Base-by-base conservation (phyloP, 139 green algal species). In the Edaphochlamys debaryana region DNA sequence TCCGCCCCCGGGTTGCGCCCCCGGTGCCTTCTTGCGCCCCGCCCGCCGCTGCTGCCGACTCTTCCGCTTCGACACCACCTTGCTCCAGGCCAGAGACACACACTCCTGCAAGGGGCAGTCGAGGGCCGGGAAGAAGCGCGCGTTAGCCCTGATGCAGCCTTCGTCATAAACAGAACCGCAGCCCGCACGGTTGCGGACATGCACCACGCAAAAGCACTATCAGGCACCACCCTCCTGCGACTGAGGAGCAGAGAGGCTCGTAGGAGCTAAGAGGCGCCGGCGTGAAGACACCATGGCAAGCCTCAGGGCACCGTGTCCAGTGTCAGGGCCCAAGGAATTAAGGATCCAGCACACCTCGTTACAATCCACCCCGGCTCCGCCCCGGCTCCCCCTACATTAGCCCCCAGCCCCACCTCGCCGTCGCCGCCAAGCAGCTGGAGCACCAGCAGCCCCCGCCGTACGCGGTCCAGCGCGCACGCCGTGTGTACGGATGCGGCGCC, bases 391-490 rank as follows among this genome's bases (percentile, higher is more conserved):
- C 19, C 52, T 20, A 62, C 25, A 6, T 3, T 20, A 62, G 3
- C 25, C 52, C 13, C 52, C 56, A 63, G 6, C 27, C 40, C 41
- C 68, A 77, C 69, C 69, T 77, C 15, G 27, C 32, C 19, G 45
- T 63, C 69, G 1, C 69, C 69, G n/a, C 69, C 69, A 45, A 77
- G 69, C 69, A 77, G 69, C 45, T 15, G 11, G 11, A 62, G 36
- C 45, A 32, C 42, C 30, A 62, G n/a, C 30, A 77, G 69, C n/a
- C 64, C n/a, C 17, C 45, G 45, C 69, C 45, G 45, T 17, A 63
- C 45, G 2, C 45, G 42, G 11, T 19, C 48, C 45, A 77, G 69
- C 69, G 45, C n/a, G 69, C n/a, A 77, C 23, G 30, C 7, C 30
- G 30, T 6, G n/a, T 30, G 11, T 29, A 25, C 42, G 30, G 45